A percentile compares a stretch with the other conserved stretches of the same genome.
phyloP scores from a whole-genome alignment of 1,139 yeast genomes.

The Blastobotrys capitulatus region DNA sequence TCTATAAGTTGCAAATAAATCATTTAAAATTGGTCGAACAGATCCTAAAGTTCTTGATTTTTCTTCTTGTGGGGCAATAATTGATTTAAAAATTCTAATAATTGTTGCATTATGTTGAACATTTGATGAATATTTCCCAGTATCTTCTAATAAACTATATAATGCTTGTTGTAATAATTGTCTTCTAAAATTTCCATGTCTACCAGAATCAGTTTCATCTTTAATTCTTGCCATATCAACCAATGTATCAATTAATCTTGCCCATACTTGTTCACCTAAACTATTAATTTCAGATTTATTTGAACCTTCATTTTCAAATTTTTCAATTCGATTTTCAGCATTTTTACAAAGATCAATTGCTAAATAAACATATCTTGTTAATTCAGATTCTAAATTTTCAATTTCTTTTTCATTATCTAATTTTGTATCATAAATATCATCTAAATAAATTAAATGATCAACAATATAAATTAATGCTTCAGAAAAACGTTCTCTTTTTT shows the following conservation, averaged over 20 bases:
- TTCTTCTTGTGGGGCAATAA: slow-evolving; percentile 21
- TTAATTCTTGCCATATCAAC: slow-evolving; percentile 21
- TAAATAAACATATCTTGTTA: slow-evolving; percentile 22
- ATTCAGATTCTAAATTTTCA: slow-evolving; percentile 12
- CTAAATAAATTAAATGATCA: slow-evolving; percentile 24
- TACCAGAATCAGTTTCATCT: slow-evolving; percentile 7
- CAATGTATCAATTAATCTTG: slow-evolving; percentile 26
- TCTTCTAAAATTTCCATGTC: slow-evolving; percentile 15
- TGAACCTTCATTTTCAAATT: slow-evolving; percentile 8
- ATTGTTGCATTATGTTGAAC: slow-evolving; percentile 20
- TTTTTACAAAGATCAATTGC: slow-evolving; percentile 27
- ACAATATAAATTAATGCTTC: slow-evolving; percentile 34
- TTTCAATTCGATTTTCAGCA: slow-evolving; percentile 15
- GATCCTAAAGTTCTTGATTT: slow-evolving; percentile 30
- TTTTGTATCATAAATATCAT: slow-evolving; percentile 15
- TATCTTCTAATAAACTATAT: slow-evolving; percentile 23
- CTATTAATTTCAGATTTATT: slow-evolving; percentile 9
- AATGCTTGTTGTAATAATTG: slow-evolving; percentile 22
- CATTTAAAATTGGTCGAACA: slow-evolving; percentile 55
- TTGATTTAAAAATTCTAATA: slow-evolving; percentile 25
- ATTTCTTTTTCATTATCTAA: not conserved
- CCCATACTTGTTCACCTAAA: slow-evolving; percentile 27
- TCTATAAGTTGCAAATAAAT: slow-evolving; percentile 57
- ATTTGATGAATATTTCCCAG: slow-evolving; percentile 13
- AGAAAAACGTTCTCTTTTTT: slow-evolving; percentile 24